phyloP scores from a whole-genome alignment of 768 basidiomycete species.

The Collybia mongolica region DNA sequence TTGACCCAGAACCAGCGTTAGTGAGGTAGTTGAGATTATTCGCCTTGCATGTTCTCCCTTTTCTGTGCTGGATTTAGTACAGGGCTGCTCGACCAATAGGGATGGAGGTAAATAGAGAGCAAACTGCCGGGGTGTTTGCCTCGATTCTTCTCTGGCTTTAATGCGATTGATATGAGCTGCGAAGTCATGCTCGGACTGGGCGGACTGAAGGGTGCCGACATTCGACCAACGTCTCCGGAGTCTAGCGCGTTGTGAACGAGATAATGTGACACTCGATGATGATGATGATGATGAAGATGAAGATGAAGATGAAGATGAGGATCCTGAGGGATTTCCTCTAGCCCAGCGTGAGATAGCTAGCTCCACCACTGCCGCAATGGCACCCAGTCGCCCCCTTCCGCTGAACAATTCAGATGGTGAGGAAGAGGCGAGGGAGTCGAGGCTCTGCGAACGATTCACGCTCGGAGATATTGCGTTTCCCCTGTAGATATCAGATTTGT shows the following conservation, averaged over 20 bases:
- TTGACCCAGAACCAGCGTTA: slow-evolving; percentile 45
- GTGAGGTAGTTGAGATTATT: slow-evolving; percentile 42
- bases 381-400: slow-evolving; percentile 42
- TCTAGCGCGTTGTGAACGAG: slow-evolving; percentile 39
- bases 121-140: slow-evolving; percentile 63
- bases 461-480: slow-evolving; percentile 40
- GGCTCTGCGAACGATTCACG: slow-evolving; percentile 17
- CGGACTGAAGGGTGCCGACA: slow-evolving; percentile 47
- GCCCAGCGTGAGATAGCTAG: slow-evolving; percentile 75
- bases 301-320: slow-evolving; percentile 44
- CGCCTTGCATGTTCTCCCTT: slow-evolving; percentile 15
- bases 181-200: slow-evolving; percentile 57
- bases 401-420: slow-evolving; percentile 37
- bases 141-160: slow-evolving; percentile 59
- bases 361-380: slow-evolving; percentile 63
- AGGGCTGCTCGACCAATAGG: slow-evolving; percentile 11
- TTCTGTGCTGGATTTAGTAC: background rate
- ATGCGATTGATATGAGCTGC: slow-evolving; percentile 57
- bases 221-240: slow-evolving; percentile 45
- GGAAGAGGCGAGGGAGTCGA: slow-evolving; percentile 31
- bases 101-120: slow-evolving; percentile 59
- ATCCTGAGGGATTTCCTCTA: slow-evolving; percentile 38
- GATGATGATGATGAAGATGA: slow-evolving; percentile 47
- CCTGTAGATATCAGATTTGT: slow-evolving; percentile 58
- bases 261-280: slow-evolving; percentile 38